These are phyloP conservation scores for Biscutella auriculata DNA, from an alignment of 441 rosid genomes.

Conservation along the genomic window DNA sequence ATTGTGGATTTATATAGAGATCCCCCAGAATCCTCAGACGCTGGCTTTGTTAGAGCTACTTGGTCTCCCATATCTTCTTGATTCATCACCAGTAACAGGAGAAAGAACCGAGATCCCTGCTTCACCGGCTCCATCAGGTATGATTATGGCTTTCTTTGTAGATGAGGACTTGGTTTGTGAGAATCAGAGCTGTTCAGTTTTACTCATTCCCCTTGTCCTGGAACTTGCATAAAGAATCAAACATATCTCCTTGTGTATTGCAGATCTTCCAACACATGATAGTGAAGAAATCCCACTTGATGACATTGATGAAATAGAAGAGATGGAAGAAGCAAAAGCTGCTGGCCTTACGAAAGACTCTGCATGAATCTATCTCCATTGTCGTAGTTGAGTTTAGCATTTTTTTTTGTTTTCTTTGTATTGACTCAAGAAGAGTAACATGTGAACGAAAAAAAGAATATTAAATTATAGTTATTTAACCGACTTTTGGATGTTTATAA, in stretches of 20 bases:
- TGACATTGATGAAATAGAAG: conserved; percentile 64
- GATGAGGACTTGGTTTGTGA: background rate
- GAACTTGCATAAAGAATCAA: too few relatives aligned
- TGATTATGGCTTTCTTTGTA: background rate
- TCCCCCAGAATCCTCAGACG: conserved; percentile 66
- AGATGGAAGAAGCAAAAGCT: conserved; percentile 27
- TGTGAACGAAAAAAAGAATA: too few relatives aligned
- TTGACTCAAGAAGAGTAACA: too few relatives aligned
- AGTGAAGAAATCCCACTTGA: conserved; percentile 68
- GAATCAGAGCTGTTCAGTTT: background rate
- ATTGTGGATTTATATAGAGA: conserved; percentile 27
- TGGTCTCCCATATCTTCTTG: conserved; percentile 73
- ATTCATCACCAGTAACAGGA: conserved; percentile 34
- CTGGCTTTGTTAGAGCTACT: conserved; percentile 57
- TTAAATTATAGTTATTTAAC: too few relatives aligned
- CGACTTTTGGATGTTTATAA: background rate
- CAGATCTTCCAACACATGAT: conserved; percentile 30
- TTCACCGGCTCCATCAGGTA: conserved; percentile 34
- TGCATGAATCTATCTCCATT: background rate
- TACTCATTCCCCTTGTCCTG: too few relatives aligned
- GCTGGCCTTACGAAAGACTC: conserved; percentile 16
- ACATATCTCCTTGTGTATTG: conserved; percentile 4
- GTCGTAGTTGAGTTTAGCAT: too few relatives aligned
- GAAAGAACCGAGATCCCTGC: conserved; percentile 24
- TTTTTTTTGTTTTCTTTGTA: too few relatives aligned